Evolutionary conservation across 176 grass and related monocot species (phyloP), one percentile per base, ranked within the genome.

Genomic region (Paspalum vaginatum): DNA sequence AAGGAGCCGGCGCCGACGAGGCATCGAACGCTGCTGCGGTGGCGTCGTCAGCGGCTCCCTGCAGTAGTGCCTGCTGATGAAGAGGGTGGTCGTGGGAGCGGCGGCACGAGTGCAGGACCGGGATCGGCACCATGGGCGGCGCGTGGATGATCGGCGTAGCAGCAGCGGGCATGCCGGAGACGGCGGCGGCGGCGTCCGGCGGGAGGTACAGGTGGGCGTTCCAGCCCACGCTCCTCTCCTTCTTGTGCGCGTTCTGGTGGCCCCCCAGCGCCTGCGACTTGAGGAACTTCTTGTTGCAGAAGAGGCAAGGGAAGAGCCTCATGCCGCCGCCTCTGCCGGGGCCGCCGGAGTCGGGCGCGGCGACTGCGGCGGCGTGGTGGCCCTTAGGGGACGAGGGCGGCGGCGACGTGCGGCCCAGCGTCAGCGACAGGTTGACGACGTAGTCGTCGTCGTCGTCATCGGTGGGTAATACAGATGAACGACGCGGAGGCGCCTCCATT

Each of bases 281-380:
- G 84, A 98, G 95, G 68, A 98, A 98, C 66, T 95, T 95, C 85
- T 91, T 98, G 88, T 93, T 92, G 88, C 95, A 98, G 88, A 98
- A 98, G 18, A 95, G 95, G 79, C 95, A 98, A 8, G 95, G 90
- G 80, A 94, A 98, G n/a, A 98, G 88, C 76, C 92, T 85, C 60
- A 89, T 86, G 8, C 87, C 90, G 9, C 80, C 68, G 1, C 57
- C 39, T 8, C 32, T 11, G 16, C 6, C 55, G 10, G 46, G 48
- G 0, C 11, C 62, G 6, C 42, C 51, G 0, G 71, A 37, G 27
- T 20, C 21, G 21, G 8, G 21, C 2, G 20, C 21, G 0, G 21
- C 21, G 1, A n/a, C 56, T 9, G 74, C 9, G 14, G 32, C 1
- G 0, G 63, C 0, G 59, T 11, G 8, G 48, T 0, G 68, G 32